phyloP scores from a whole-genome alignment of 345 rosid genomes.

The Hibiscus mutabilis region DNA sequence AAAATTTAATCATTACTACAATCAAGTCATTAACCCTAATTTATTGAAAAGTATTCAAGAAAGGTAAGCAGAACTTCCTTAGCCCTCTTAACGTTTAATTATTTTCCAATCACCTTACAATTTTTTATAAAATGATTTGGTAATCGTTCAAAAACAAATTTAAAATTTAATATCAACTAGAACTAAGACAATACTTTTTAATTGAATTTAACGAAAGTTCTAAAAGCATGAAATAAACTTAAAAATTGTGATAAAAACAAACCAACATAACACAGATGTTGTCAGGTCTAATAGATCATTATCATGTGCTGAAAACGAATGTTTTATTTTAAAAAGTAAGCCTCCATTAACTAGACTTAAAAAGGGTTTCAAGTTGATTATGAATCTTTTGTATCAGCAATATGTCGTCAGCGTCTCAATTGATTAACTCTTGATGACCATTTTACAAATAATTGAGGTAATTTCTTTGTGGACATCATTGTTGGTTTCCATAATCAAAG shows the following conservation, averaged over 20 bases:
- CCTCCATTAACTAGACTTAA: background rate
- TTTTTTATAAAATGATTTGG: no score
- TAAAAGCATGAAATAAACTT: no score
- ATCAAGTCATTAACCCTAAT: background rate
- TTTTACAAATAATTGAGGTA: background rate
- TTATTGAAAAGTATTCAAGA: background rate
- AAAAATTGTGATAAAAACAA: no score
- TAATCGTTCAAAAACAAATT: no score
- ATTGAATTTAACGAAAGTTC: no score
- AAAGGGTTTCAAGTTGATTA: background rate
- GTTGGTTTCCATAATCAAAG: background rate
- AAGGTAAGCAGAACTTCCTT: background rate
- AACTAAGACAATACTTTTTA: no score
- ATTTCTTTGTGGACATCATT: background rate
- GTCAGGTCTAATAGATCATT: no score
- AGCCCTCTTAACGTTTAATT: background rate
- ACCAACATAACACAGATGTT: no score
- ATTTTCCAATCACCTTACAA: background rate
- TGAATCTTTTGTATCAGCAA: background rate
- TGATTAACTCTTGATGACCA: background rate
- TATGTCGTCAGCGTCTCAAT: background rate
- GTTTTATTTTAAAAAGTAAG: background rate
- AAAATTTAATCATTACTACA: slow-evolving; percentile 4
- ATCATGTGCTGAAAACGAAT: background rate
- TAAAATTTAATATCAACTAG: no score